Evolutionary conservation across 208 protist genomes (phyloP).

Genomic region (Novymonas esmeraldas): DNA sequence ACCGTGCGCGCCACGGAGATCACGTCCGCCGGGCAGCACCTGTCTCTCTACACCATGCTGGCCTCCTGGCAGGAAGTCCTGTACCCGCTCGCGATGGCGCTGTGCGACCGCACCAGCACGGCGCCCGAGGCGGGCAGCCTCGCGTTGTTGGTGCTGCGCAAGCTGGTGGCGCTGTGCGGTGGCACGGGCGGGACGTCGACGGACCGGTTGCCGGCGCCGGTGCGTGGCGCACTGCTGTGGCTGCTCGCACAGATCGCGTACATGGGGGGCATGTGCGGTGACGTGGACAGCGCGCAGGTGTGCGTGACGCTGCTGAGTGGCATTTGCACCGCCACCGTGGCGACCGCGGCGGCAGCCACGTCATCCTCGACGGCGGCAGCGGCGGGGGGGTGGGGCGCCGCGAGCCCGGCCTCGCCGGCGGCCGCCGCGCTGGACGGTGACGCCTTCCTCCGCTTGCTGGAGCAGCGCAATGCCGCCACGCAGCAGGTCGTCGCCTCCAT

Average conservation of each 20-base stretch:
- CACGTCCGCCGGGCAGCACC: conserved; percentile 8
- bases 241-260: conserved; percentile 76
- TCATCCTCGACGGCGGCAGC: conserved; percentile 7
- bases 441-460: conserved; percentile 1
- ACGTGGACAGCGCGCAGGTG: conserved; percentile 70
- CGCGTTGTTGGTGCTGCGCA: conserved; percentile 72
- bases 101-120: conserved; percentile 53
- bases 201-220: conserved; percentile 33
- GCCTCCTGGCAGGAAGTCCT: conserved; percentile 68
- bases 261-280: conserved; percentile 79
- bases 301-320: conserved; percentile 78
- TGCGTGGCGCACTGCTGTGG: conserved; percentile 45
- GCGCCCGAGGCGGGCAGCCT: conserved; percentile 71
- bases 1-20: conserved; percentile 40
- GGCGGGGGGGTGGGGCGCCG: neutral
- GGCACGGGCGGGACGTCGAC: conserved; percentile 24
- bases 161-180: conserved; percentile 57
- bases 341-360: conserved; percentile 14
- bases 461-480: conserved; percentile 30
- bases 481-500: conserved; percentile 36
- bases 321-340: conserved; percentile 61
- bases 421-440: conserved; percentile 5
- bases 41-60: conserved; percentile 49
- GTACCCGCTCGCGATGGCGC: conserved; percentile 57
- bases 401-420: conserved; percentile 6